These are phyloP conservation scores for Colletotrichum coccodes DNA, from an alignment of 2,329 filamentous ascomycete genomes.

Conservation along the genomic window DNA sequence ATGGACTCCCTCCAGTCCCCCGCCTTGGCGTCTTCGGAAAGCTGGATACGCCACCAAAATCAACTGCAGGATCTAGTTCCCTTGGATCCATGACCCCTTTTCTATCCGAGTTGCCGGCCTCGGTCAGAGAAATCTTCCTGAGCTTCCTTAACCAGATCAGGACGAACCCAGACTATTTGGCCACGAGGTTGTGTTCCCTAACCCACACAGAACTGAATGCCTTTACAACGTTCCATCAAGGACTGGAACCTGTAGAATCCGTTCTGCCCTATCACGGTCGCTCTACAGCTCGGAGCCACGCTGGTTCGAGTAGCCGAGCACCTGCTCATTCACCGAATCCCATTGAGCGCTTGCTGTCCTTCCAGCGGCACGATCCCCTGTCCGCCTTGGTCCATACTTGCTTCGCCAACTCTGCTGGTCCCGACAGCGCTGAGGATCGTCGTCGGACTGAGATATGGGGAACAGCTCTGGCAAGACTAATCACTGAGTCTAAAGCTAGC, in stretches of 20 bases:
- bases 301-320: slow-evolving; percentile 43
- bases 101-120: slow-evolving; percentile 78
- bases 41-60: slow-evolving; percentile 24
- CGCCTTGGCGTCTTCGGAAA: slow-evolving; percentile 51
- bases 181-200: slow-evolving; percentile 81
- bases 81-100: slow-evolving; percentile 63
- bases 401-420: slow-evolving; percentile 86
- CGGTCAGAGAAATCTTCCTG: slow-evolving; percentile 79
- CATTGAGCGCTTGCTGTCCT: slow-evolving; percentile 86
- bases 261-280: slow-evolving; percentile 77
- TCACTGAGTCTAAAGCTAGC: slow-evolving; percentile 79
- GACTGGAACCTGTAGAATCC: slow-evolving; percentile 84
- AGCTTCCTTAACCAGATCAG: slow-evolving; percentile 84
- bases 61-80: slow-evolving; percentile 44
- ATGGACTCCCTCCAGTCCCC: slow-evolving; percentile 69
- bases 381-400: slow-evolving; percentile 88
- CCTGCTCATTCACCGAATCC: slow-evolving; percentile 63
- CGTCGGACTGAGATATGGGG: slow-evolving; percentile 89
- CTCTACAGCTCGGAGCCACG: slow-evolving; percentile 56
- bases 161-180: slow-evolving; percentile 88
- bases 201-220: slow-evolving; percentile 80
- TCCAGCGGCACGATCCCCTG: slow-evolving; percentile 88
- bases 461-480: slow-evolving; percentile 83
- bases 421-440: slow-evolving; percentile 83
- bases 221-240: slow-evolving; percentile 81